Evolutionary conservation across 495 filamentous ascomycete genomes (phyloP).

Genomic region (Jackrogersella multiformis): DNA sequence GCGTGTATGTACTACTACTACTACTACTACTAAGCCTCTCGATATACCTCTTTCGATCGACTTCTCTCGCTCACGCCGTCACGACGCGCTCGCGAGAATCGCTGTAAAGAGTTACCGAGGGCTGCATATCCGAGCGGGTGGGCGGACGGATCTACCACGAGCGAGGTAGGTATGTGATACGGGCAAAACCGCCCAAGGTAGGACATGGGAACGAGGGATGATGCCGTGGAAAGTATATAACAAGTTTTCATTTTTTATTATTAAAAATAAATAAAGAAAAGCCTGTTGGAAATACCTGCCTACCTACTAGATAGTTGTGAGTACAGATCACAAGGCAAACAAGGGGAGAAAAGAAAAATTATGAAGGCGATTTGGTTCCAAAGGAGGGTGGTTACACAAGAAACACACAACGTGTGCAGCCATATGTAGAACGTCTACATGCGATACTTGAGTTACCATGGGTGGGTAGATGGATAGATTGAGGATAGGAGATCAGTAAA

Average conservation of each 20-base stretch:
- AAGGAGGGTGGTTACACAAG: conserved; percentile 22
- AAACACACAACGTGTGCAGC: neutral
- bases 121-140: conserved; percentile 12
- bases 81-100: conserved; percentile 6
- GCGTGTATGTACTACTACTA: neutral
- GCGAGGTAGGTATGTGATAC: conserved; percentile 25
- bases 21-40: neutral
- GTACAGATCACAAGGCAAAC: too few species aligned
- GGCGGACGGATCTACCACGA: conserved; percentile 11
- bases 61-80: conserved; percentile 3
- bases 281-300: neutral
- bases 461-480: neutral
- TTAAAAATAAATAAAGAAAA: neutral
- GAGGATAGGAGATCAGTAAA: conserved; percentile 2
- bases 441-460: neutral
- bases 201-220: neutral
- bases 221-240: neutral
- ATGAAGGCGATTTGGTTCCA: too few species aligned
- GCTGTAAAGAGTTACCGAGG: conserved; percentile 27
- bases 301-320: too few species aligned
- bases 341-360: neutral
- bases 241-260: too few species aligned
- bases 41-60: conserved; percentile 1
- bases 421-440: neutral
- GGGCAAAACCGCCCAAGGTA: neutral